Evolutionary conservation across 106 monocot genomes (phyloP), one percentile per base, ranked within the genome.

Genomic region (Cymbidium sinense): DNA sequence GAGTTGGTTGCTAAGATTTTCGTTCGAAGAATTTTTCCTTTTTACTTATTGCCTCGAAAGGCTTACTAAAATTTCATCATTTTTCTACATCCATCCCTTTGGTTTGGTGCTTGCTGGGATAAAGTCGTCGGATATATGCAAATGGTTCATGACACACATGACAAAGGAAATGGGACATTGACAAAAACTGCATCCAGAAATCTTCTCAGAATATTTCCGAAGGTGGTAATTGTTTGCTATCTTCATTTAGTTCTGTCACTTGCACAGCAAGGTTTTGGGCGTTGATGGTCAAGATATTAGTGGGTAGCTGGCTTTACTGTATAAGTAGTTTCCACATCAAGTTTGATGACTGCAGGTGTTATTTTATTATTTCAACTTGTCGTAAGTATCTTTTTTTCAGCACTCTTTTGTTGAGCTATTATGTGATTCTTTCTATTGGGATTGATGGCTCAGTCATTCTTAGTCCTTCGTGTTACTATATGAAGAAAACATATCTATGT

Each of bases 131-230:
- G 94, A 98, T 76, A 92, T 98, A 52, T 78, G 96, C 84, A 98
- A 90, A 81, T 96, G 96, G 96, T 98, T 98, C 78, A 98, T 98
- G 88, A 98, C 94, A 85, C 86, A 79, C 96, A 96, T 44, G 93
- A 87, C 50, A 91, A 93, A 64, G 81, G 79, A 73, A 87, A 75
- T 43, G 88, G 77, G 19, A 67, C 64, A 28, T 80, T 81, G 0
- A 37, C 82, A 28, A 88, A 84, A 23, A 47, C 84, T 34, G 54
- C 55, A 4, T 65, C 61, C 79, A 86, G 70, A 85, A 85, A 55
- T 64, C 81, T 34, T 33, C 81, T 35, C 76, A 61, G 31, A 43
- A 29, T 20, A 19, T 52, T 4, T n/a, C 74, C 43, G 83, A 83
- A 86, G 33, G 43, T 78, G 83, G 83, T 83, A 81, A 70, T 33